Evolutionary conservation across 2,329 filamentous ascomycete species (phyloP).

Genomic region (Colletotrichum ledebouriae): DNA sequence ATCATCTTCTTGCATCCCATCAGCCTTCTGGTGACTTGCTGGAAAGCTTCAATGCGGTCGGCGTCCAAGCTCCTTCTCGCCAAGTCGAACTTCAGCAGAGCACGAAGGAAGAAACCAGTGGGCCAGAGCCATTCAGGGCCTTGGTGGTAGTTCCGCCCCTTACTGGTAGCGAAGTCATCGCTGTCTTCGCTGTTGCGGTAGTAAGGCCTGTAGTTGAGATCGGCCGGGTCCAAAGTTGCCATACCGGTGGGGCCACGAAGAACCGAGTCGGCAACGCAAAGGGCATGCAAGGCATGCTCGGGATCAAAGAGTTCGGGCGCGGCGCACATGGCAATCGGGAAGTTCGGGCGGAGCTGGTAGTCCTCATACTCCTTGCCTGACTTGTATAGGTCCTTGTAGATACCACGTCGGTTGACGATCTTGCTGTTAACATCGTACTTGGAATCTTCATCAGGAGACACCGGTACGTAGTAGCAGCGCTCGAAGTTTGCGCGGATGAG

Average conservation of each 20-base stretch:
- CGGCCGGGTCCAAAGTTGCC: conserved; percentile 92
- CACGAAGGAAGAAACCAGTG: conserved; percentile 93
- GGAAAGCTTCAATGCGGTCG: conserved; percentile 88
- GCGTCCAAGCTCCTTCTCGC: conserved; percentile 72
- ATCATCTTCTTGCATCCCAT: conserved; percentile 89
- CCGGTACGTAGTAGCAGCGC: conserved; percentile 88
- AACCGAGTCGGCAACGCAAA: conserved; percentile 82
- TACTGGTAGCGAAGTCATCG: conserved; percentile 89
- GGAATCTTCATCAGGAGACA: conserved; percentile 75
- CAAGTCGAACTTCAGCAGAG: conserved; percentile 91
- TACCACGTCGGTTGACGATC: conserved; percentile 89
- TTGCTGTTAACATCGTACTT: conserved; percentile 84
- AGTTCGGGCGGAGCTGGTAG: conserved; percentile 95
- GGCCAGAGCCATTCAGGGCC: conserved; percentile 99
- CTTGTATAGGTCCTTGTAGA: conserved; percentile 97
- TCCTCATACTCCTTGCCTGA: conserved; percentile 97
- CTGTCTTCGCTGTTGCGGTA: conserved; percentile 97
- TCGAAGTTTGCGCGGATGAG: conserved; percentile 91
- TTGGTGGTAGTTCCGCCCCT: conserved; percentile 98
- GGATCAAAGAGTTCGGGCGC: conserved; percentile 89
- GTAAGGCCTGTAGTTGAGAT: conserved; percentile 93
- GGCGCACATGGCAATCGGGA: conserved; percentile 94
- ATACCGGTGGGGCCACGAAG: conserved; percentile 92
- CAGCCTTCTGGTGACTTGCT: conserved; percentile 90
- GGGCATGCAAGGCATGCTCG: conserved; percentile 81